These are phyloP conservation scores for Candida michaelii DNA, from an alignment of 805 yeast genomes.

Conservation along the genomic window DNA sequence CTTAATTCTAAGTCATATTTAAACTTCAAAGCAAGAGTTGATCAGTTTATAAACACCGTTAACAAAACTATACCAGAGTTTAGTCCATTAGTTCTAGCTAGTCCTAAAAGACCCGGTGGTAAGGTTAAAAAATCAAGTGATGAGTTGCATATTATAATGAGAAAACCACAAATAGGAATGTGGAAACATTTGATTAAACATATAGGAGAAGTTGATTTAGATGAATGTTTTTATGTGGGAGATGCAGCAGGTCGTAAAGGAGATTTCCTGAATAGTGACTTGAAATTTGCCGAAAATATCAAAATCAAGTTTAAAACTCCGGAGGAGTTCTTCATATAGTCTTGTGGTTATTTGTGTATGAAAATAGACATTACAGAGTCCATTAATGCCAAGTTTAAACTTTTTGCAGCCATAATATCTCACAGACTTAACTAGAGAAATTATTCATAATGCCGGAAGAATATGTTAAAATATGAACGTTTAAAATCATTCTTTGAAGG, in stretches of 20 bases:
- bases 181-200: slow-evolving; percentile 54
- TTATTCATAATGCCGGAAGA: no score
- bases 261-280: slow-evolving; percentile 84
- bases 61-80: slow-evolving; percentile 18
- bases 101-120: slow-evolving; percentile 53
- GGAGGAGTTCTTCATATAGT: slow-evolving; percentile 56
- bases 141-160: slow-evolving; percentile 37
- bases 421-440: no score
- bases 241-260: slow-evolving; percentile 88
- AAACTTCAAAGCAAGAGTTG: slow-evolving; percentile 45
- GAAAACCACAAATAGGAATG: slow-evolving; percentile 85
- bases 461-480: no score
- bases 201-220: slow-evolving; percentile 39
- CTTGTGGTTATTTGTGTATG: not conserved
- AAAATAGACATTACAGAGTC: no score
- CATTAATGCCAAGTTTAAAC: no score
- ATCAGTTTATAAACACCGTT: slow-evolving; percentile 30
- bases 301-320: slow-evolving; percentile 64
- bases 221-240: slow-evolving; percentile 71
- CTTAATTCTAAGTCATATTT: slow-evolving; percentile 29
- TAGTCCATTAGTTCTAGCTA: slow-evolving; percentile 53
- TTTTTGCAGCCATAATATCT: no score
- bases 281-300: slow-evolving; percentile 59
- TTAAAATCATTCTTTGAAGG: no score
- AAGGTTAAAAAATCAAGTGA: slow-evolving; percentile 22